Evolutionary conservation across 1,284 basidiomycete genomes (phyloP), one percentile per base, ranked within the genome.

Genomic region (Ustilago bromivora): DNA sequence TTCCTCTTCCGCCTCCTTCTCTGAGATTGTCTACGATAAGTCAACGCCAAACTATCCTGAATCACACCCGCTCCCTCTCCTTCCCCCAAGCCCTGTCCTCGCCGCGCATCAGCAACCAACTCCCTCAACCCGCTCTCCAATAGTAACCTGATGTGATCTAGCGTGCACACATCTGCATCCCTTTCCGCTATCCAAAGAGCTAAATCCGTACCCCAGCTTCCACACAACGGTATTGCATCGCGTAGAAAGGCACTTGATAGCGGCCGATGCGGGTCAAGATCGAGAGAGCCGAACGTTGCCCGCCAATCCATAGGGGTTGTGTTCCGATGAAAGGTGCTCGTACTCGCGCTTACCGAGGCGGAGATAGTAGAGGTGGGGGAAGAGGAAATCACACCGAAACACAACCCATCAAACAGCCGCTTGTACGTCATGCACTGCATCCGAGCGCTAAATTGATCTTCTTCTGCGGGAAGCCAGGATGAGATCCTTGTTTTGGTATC

Each of bases 391-490:
- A 71, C 68, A 38, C 71, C 73, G 34, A 76, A 61, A 31, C 67
- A 67, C 8, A 82, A 51, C 0, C 73, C 73, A 41, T 81, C 79
- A 10, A 78, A 69, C 4, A 85, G 74, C 2, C 83, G 65, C 46
- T 72, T 71, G 70, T 85, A 85, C 17, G 82, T 76, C 84, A 84
- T 84, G 57, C 78, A 79, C 69, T 85, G 84, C 59, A 81, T 71
- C 3, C 76, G 62, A 2, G 80, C 79, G 38, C 71, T 67, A 17
- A 35, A 41, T 59, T 84, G 82, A 53, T 84, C 81, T 46, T 66
- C 54, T 31, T 62, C 61, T 0, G 57, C 38, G 0, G 84, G 84
- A 3, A 84, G 36, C 54, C 58, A 68, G 10, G 53, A 49, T 0
- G 76, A 69, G 40, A 76, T 60, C 6, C 84, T 67, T 1, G 84